Percentiles rank a stretch among this genome's conserved stretches.
These are phyloP conservation scores for Penicillium sp. DNA, from an alignment of 2,329 filamentous ascomycete genomes.

Conservation along the genomic window DNA sequence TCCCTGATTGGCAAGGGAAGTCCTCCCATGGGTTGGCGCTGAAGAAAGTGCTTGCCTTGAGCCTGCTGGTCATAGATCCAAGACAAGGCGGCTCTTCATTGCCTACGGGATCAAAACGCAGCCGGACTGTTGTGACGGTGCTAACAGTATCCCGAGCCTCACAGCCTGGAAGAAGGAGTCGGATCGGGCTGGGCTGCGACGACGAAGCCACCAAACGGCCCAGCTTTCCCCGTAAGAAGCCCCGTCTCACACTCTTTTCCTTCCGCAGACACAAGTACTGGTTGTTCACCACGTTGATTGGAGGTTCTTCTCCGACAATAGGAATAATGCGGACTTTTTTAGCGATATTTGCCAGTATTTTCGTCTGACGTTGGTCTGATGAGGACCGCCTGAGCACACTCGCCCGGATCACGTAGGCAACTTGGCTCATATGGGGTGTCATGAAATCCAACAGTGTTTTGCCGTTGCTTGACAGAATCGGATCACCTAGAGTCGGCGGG, in stretches of 20 bases:
- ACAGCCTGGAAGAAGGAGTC: constrained; percentile 42
- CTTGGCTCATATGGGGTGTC: constrained; percentile 56
- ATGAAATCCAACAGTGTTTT: constrained; percentile 54
- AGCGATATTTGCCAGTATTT: constrained; percentile 46
- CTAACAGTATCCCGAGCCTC: constrained; percentile 41
- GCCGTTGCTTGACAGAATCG: constrained; percentile 48
- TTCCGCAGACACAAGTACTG: constrained; percentile 49
- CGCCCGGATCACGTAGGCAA: constrained; percentile 52
- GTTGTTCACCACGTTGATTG: constrained; percentile 47
- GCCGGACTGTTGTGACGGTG: constrained; percentile 51
- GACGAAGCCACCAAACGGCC: constrained; percentile 55
- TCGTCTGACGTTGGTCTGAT: constrained; percentile 35
- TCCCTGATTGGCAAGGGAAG: constrained; percentile 43
- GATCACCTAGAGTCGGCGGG: constrained; percentile 58
- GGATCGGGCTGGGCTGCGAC: constrained; percentile 53
- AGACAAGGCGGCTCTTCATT: constrained; percentile 50
- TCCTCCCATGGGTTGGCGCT: constrained; percentile 47
- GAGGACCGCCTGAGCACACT: constrained; percentile 38
- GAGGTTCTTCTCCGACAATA: constrained; percentile 54
- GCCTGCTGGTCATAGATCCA: constrained; percentile 47
- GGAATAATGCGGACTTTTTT: constrained; percentile 58
- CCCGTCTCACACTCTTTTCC: constrained; percentile 57
- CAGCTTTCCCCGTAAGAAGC: constrained; percentile 53
- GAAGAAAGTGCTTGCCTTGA: constrained; percentile 56
- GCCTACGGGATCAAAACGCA: constrained; percentile 57